Evolutionary conservation across 768 basidiomycete species (phyloP).

Genomic region (Agrocybe praecox): DNA sequence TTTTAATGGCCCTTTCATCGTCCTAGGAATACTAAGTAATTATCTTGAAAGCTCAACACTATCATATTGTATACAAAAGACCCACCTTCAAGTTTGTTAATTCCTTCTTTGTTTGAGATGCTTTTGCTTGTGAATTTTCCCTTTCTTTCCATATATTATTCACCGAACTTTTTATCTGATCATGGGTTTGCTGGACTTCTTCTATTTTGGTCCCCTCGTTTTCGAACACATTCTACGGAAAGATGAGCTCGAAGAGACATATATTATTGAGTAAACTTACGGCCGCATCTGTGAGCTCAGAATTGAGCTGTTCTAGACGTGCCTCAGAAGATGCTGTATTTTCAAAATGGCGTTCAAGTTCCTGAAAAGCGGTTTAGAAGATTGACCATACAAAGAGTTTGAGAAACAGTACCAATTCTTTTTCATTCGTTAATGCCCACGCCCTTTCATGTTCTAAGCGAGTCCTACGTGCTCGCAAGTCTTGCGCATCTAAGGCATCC

Average conservation of each 20-base stretch:
- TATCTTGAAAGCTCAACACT: too few species aligned
- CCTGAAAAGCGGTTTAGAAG: not conserved
- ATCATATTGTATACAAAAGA: too few species aligned
- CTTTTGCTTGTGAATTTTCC: too few species aligned
- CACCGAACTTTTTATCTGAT: too few species aligned
- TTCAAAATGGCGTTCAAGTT: not conserved
- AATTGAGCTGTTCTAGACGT: not conserved
- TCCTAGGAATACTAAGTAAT: not conserved
- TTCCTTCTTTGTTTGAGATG: too few species aligned
- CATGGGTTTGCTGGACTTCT: too few species aligned
- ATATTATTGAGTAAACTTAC: not conserved
- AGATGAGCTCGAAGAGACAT: not conserved
- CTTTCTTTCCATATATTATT: too few species aligned
- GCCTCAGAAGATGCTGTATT: not conserved
- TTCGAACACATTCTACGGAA: not conserved
- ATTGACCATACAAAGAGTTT: too few species aligned
- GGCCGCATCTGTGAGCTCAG: not conserved
- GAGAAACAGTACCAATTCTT: not conserved
- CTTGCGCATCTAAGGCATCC: slow-evolving; percentile 1
- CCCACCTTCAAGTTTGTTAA: too few species aligned
- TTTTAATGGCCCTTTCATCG: not conserved
- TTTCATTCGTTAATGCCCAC: not conserved
- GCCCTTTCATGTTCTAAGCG: slow-evolving; percentile 1
- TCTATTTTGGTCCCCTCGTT: not conserved
- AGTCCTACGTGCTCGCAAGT: not conserved